These are phyloP conservation scores for Leishmania turanica DNA, from an alignment of 208 protist genomes.

Conservation along the genomic window DNA sequence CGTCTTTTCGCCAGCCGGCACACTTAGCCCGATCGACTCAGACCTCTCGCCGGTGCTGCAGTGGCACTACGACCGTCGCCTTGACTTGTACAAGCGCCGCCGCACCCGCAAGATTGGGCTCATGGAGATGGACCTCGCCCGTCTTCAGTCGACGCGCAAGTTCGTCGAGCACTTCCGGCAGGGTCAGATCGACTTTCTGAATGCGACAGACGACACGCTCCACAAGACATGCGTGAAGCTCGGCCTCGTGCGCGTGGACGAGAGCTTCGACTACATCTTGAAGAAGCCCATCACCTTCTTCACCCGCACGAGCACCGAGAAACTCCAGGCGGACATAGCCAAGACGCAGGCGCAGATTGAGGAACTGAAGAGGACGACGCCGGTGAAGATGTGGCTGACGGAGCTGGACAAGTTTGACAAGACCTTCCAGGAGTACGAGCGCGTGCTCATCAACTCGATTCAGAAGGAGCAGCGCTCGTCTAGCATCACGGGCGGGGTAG, in stretches of 20 bases:
- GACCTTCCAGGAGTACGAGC: conserved; percentile 79
- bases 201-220: conserved; percentile 79
- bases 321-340: conserved; percentile 64
- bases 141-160: conserved; percentile 70
- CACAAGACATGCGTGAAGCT: conserved; percentile 68
- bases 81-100: conserved; percentile 89
- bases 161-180: conserved; percentile 88
- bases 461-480: conserved; percentile 72
- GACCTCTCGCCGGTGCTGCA: conserved; percentile 80
- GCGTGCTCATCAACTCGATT: conserved; percentile 66
- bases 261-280: conserved; percentile 85
- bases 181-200: conserved; percentile 86
- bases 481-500: conserved; percentile 50
- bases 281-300: conserved; percentile 91
- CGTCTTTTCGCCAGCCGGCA: conserved; percentile 84
- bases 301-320: conserved; percentile 83
- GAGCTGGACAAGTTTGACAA: conserved; percentile 93
- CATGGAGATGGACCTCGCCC: conserved; percentile 69
- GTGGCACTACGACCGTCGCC: conserved; percentile 92
- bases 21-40: conserved; percentile 73
- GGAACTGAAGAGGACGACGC: conserved; percentile 77
- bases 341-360: conserved; percentile 68
- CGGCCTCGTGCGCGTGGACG: conserved; percentile 73
- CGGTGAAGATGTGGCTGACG: conserved; percentile 85
- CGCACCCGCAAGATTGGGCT: conserved; percentile 72